A percentile compares a stretch with the other conserved stretches of the same genome.
Conservation (phyloP, 2,329 filamentous ascomycete species). For the Colletotrichum costaricense region DNA sequence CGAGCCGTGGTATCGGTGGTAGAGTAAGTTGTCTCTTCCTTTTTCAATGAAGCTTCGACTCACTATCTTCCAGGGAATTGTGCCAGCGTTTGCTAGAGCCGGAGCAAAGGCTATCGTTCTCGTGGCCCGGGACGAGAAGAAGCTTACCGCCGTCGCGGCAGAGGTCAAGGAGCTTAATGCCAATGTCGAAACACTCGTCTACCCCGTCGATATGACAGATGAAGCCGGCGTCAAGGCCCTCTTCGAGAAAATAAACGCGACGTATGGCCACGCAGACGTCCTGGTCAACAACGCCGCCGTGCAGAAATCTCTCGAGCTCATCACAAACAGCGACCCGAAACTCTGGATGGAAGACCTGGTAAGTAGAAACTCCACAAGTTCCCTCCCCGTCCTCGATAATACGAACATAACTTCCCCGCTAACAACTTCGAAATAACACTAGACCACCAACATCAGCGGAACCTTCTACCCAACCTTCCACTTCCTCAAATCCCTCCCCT, state of each 20-base stretch:
- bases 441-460: constrained; percentile 52
- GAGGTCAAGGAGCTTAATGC: constrained; percentile 44
- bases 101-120: constrained; percentile 38
- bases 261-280: constrained; percentile 54
- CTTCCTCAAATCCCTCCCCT: constrained; percentile 30
- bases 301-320: neutral
- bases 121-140: constrained; percentile 48
- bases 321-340: neutral
- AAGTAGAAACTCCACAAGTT: neutral
- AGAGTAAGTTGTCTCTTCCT: neutral
- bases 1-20: constrained; percentile 68
- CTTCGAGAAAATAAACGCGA: constrained; percentile 46
- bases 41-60: neutral
- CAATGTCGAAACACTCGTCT: constrained; percentile 20
- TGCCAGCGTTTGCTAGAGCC: constrained; percentile 37
- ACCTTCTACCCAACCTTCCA: constrained; percentile 48
- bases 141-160: constrained; percentile 46
- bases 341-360: constrained; percentile 12
- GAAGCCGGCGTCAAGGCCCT: constrained; percentile 37
- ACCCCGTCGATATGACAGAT: neutral
- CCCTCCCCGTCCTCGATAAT: neutral
- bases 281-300: constrained; percentile 54
- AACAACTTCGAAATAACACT: neutral
- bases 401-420: neutral
- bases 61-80: constrained; percentile 21